Evolutionary conservation across 129 eudicot genomes (phyloP).

Genomic region (Lonicera japonica): DNA sequence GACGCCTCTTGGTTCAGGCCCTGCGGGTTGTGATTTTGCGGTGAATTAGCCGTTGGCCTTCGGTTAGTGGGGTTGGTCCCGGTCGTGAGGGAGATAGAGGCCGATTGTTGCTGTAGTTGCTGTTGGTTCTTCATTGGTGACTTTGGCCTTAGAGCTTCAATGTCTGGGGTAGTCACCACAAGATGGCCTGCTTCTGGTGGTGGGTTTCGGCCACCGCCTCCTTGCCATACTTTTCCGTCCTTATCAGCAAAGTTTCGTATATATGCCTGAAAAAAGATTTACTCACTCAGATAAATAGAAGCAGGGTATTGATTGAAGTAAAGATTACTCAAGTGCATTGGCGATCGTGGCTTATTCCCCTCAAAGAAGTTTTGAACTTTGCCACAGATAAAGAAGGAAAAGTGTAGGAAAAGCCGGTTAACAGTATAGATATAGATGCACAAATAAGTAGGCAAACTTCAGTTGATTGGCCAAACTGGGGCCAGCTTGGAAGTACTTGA

Average conservation of each 20-base stretch:
- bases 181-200: slow-evolving; percentile 98
- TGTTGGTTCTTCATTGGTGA: slow-evolving; percentile 99
- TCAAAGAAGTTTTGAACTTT: no score
- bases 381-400: no score
- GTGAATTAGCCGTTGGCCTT: slow-evolving; percentile 47
- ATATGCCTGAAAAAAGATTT: slow-evolving; percentile 63
- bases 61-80: slow-evolving; percentile 35
- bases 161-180: slow-evolving; percentile 72
- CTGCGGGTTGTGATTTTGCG: slow-evolving; percentile 40
- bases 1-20: slow-evolving; percentile 61
- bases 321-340: no score
- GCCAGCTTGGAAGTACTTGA: no score
- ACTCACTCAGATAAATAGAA: no score
- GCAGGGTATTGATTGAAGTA: no score
- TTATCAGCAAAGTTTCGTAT: slow-evolving; percentile 63
- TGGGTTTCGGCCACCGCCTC: slow-evolving; percentile 82
- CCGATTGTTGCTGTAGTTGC: slow-evolving; percentile 63
- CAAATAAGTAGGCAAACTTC: no score
- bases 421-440: no score
- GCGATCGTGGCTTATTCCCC: no score
- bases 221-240: slow-evolving; percentile 80
- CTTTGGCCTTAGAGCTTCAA: slow-evolving; percentile 87
- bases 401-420: no score
- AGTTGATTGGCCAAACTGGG: no score
- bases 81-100: slow-evolving; percentile 59